Conservation (phyloP, 2,329 filamentous ascomycete species). For the Trichoderma brevicompactum region DNA sequence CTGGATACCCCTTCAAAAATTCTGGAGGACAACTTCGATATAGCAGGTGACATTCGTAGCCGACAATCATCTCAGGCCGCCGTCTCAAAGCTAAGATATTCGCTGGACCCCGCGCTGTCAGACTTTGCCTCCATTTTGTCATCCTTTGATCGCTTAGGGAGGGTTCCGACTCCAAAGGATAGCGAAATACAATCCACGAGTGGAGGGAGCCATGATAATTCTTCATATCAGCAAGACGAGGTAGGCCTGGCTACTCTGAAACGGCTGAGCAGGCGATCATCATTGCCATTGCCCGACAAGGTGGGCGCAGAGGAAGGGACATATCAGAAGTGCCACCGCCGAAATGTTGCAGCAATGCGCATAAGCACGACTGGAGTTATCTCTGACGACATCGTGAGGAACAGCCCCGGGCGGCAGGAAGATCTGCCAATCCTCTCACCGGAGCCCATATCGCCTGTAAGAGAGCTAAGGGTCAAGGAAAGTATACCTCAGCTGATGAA, state of each 20-base stretch:
- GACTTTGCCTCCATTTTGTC: conserved; percentile 40
- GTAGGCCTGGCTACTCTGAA: neutral
- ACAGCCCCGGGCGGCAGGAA: conserved; percentile 23
- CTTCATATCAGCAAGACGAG: neutral
- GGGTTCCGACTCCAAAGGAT: conserved; percentile 33
- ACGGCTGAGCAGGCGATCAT: conserved; percentile 6
- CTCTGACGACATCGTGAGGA: conserved; percentile 16
- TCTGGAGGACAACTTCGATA: neutral
- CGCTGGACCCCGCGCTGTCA: conserved; percentile 35
- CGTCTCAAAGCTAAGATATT: conserved; percentile 28
- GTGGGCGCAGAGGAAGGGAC: conserved; percentile 15
- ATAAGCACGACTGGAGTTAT: conserved; percentile 32
- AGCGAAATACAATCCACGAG: neutral
- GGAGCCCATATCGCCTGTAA: conserved; percentile 53
- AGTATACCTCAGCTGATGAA: conserved; percentile 60
- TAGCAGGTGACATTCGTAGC: neutral
- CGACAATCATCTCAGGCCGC: conserved; percentile 29
- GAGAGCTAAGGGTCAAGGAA: conserved; percentile 52
- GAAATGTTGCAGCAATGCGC: conserved; percentile 35
- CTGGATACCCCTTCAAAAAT: conserved; percentile 26
- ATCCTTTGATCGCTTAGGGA: conserved; percentile 38
- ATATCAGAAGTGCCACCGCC: conserved; percentile 35
- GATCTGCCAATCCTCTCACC: conserved; percentile 48
- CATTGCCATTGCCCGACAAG: conserved; percentile 13
- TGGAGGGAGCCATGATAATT: neutral